These are phyloP conservation scores for Pontederia paniculata DNA, from an alignment of 176 grass and related monocot genomes.

Conservation along the genomic window DNA sequence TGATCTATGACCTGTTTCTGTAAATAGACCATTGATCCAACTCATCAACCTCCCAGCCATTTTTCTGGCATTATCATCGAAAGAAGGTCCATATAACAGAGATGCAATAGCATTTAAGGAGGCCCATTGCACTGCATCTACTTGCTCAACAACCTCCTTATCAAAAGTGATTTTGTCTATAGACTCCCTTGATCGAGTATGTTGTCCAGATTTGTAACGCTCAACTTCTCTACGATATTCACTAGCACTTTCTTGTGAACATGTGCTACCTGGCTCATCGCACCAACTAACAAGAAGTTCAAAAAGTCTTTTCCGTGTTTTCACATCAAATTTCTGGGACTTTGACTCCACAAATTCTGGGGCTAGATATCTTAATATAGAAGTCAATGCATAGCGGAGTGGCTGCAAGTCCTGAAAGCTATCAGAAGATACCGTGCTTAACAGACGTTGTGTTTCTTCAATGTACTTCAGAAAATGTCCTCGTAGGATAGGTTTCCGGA, in stretches of 20 bases:
- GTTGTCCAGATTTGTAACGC: conserved; percentile 68
- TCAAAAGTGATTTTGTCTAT: conserved; percentile 93
- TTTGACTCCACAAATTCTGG: conserved; percentile 90
- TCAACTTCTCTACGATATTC: conserved; percentile 87
- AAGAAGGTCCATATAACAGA: conserved; percentile 88
- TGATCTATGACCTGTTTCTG: conserved; percentile 54
- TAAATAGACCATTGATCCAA: conserved; percentile 77
- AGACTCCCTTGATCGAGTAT: conserved; percentile 88
- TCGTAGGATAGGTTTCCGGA: conserved; percentile 59
- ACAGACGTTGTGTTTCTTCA: conserved; percentile 79
- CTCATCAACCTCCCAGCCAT: conserved; percentile 63
- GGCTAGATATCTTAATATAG: conserved; percentile 73
- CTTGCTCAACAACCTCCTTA: conserved; percentile 79
- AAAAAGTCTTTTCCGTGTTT: conserved; percentile 72
- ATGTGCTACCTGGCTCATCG: conserved; percentile 72
- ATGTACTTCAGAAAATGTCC: conserved; percentile 76
- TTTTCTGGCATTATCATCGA: conserved; percentile 98
- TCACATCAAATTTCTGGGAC: conserved; percentile 74
- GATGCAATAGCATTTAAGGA: conserved; percentile 91
- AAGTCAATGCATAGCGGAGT: conserved; percentile 82
- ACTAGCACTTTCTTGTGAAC: conserved; percentile 51
- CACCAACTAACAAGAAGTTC: conserved; percentile 82
- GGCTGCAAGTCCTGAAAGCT: conserved; percentile 80
- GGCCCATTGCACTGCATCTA: conserved; percentile 89
- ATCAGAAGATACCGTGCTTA: conserved; percentile 36